Evolutionary conservation across 768 basidiomycete species (phyloP).

Genomic region (Lactifluus piperatus): DNA sequence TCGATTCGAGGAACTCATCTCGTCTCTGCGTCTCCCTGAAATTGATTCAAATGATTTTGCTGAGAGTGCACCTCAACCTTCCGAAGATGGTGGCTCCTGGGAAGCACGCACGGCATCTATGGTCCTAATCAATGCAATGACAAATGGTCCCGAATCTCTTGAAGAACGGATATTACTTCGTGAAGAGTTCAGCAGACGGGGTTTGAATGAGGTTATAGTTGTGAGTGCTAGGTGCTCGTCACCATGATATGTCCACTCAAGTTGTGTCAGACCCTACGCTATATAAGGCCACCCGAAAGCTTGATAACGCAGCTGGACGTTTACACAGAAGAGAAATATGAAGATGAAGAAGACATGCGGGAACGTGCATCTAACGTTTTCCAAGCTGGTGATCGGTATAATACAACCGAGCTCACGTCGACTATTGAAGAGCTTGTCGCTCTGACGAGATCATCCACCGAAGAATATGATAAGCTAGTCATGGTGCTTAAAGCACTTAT

Average conservation of each 20-base stretch:
- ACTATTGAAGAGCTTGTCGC: constrained; percentile 53
- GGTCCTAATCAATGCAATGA: constrained; percentile 72
- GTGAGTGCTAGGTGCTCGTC: constrained; percentile 38
- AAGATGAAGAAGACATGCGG: constrained; percentile 80
- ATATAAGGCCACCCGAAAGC: constrained; percentile 65
- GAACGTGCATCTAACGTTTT: constrained; percentile 45
- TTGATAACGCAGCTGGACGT: constrained; percentile 74
- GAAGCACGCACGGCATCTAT: constrained; percentile 71
- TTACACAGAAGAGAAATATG: constrained; percentile 82
- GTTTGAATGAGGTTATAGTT: constrained; percentile 75
- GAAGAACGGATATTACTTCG: constrained; percentile 73
- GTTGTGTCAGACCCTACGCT: constrained; percentile 53
- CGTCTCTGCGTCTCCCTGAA: constrained; percentile 49
- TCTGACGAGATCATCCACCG: constrained; percentile 51
- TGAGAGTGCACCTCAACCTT: not conserved
- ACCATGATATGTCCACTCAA: not conserved
- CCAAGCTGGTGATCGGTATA: constrained; percentile 21
- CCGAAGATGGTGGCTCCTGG: constrained; percentile 66
- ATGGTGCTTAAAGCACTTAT: constrained; percentile 50
- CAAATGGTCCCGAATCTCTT: constrained; percentile 63
- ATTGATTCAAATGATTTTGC: constrained; percentile 29
- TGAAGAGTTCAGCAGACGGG: constrained; percentile 76
- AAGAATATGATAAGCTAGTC: constrained; percentile 53
- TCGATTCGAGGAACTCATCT: constrained; percentile 72
- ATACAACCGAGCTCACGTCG: constrained; percentile 41